Percentiles rank a stretch among this genome's conserved stretches.
phyloP scores from a whole-genome alignment of 2,329 filamentous ascomycete genomes.

The Juglanconis oblonga region DNA sequence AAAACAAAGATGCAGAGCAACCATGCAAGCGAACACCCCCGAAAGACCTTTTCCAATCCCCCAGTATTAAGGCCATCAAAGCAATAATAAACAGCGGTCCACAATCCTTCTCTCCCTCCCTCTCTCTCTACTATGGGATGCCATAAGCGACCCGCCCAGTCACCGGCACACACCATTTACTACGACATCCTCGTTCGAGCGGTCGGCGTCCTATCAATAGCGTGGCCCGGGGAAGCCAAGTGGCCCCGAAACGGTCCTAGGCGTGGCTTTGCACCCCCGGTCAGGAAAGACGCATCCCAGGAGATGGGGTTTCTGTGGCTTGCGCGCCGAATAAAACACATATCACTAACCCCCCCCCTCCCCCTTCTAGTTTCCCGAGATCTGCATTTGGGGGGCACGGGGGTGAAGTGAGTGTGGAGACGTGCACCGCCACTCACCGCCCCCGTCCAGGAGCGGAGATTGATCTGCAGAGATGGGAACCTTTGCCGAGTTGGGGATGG shows the following conservation, averaged over 20 bases:
- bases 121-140: neutral
- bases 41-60: neutral
- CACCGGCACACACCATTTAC: neutral
- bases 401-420: neutral
- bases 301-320: slow-evolving; percentile 2
- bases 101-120: neutral
- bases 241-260: neutral
- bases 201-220: neutral
- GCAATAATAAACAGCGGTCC: neutral
- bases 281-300: neutral
- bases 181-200: neutral
- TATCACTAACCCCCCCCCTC: neutral
- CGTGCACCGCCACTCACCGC: slow-evolving; percentile 6
- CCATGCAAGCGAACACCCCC: too few species aligned
- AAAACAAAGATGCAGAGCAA: neutral
- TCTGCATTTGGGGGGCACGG: neutral
- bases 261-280: neutral
- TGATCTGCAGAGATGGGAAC: neutral
- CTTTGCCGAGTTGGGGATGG: neutral
- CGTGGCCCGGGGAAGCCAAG: neutral
- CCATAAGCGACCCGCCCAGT: neutral
- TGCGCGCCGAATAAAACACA: neutral
- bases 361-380: neutral
- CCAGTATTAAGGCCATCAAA: neutral
- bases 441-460: slow-evolving; percentile 1